phyloP scores from a whole-genome alignment of 305 asterid genomes.

The Lippia alba region DNA sequence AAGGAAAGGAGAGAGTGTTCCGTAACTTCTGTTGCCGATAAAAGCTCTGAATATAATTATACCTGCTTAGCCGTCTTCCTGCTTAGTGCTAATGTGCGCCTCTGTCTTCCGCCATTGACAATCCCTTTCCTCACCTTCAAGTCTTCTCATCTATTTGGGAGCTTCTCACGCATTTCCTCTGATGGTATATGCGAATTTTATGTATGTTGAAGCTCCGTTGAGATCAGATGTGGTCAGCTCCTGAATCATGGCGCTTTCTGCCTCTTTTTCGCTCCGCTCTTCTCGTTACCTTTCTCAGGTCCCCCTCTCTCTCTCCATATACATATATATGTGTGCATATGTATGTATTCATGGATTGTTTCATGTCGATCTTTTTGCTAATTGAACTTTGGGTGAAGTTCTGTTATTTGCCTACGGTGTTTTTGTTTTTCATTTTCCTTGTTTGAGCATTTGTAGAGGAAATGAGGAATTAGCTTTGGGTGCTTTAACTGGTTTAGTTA shows the following conservation, averaged over 20 bases:
- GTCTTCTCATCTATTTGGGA: conserved; percentile 18
- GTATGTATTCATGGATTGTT: background rate
- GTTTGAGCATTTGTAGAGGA: background rate
- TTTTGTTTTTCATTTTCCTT: background rate
- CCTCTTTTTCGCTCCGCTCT: conserved; percentile 43
- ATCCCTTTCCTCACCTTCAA: conserved; percentile 41
- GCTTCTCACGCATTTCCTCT: conserved; percentile 9
- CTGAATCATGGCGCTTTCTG: conserved; percentile 54
- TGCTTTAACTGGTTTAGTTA: conserved; percentile 8
- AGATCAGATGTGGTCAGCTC: conserved; percentile 32
- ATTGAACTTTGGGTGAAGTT: background rate
- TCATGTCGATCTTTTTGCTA: background rate
- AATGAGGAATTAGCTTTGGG: background rate
- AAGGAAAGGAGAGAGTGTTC: too few species aligned
- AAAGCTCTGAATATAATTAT: background rate
- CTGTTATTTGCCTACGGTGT: background rate
- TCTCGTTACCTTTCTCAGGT: conserved; percentile 50
- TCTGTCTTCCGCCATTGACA: conserved; percentile 36
- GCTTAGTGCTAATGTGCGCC: conserved; percentile 25
- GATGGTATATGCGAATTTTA: background rate
- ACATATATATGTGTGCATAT: background rate
- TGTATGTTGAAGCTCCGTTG: conserved; percentile 13
- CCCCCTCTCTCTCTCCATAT: conserved; percentile 15
- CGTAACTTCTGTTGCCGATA: too few species aligned
- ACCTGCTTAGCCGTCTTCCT: background rate